phyloP scores from a whole-genome alignment of 768 basidiomycete genomes.

The Rhodotorula babjevae region DNA sequence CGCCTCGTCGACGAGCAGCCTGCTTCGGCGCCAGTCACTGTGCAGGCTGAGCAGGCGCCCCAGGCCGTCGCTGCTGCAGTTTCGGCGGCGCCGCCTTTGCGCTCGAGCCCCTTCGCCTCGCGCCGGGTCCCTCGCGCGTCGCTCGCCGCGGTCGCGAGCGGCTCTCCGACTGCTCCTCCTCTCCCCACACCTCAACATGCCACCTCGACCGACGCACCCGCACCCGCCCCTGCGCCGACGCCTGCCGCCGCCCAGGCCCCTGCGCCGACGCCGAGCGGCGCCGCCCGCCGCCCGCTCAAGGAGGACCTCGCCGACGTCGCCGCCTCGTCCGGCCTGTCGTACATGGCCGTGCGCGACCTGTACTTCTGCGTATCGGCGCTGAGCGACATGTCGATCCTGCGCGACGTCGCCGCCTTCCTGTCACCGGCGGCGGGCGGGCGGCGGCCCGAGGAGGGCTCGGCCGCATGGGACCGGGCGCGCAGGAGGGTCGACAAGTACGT shows the following conservation, averaged over 20 bases:
- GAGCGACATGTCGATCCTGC: background rate
- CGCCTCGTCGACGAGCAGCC: background rate
- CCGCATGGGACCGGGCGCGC: background rate
- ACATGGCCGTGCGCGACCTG: background rate
- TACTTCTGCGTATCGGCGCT: background rate
- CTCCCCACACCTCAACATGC: no score
- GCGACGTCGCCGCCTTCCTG: background rate
- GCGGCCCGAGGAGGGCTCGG: background rate
- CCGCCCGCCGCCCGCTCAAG: background rate
- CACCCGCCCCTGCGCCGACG: background rate
- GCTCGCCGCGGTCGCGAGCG: background rate
- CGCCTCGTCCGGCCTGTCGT: background rate
- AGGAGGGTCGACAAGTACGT: background rate
- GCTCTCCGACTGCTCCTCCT: background rate
- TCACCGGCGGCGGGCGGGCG: background rate
- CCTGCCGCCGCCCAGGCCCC: background rate
- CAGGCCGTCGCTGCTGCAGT: background rate
- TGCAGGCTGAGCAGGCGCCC: background rate
- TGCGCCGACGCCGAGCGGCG: background rate
- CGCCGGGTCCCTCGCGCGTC: constrained; percentile 5
- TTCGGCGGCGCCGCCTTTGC: background rate
- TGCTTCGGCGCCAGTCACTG: background rate
- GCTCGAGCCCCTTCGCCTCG: background rate
- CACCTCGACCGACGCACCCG: no score
- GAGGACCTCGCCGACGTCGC: background rate